phyloP scores from a whole-genome alignment of 441 rosid species.

The Eutrema salsugineum region DNA sequence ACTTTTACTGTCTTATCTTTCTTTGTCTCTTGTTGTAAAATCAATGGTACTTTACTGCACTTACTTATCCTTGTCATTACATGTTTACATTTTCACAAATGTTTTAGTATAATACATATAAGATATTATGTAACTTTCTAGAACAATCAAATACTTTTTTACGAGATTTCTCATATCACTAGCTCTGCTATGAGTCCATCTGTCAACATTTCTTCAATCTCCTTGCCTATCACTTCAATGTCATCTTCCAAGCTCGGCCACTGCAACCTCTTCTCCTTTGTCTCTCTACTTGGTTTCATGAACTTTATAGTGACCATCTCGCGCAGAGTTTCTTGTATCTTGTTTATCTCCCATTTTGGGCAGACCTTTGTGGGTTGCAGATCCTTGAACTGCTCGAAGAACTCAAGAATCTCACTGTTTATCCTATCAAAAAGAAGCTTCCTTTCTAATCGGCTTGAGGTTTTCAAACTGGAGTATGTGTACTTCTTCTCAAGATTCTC shows the following conservation, averaged over 20 bases:
- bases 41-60: background rate
- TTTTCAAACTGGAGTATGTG: conserved; percentile 23
- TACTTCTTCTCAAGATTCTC: conserved; percentile 66
- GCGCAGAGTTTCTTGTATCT: conserved; percentile 37
- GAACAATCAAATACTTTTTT: background rate
- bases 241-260: conserved; percentile 53
- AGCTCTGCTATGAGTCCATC: conserved; percentile 58
- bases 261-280: conserved; percentile 28
- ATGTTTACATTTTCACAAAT: background rate
- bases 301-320: conserved; percentile 33
- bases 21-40: conserved; percentile 1
- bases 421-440: conserved; percentile 59
- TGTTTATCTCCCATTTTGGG: conserved; percentile 37
- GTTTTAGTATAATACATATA: conserved; percentile 15
- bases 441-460: conserved; percentile 53
- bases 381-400: conserved; percentile 40
- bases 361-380: conserved; percentile 4
- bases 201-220: conserved; percentile 55
- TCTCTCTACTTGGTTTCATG: conserved; percentile 32
- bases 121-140: conserved; percentile 14
- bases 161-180: conserved; percentile 15
- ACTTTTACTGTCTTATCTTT: background rate
- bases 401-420: conserved; percentile 44
- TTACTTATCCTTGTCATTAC: conserved; percentile 1
- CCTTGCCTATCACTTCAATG: conserved; percentile 55